A percentile compares a stretch with the other conserved stretches of the same genome.
These are phyloP conservation scores for Solanum pimpinellifolium DNA, from an alignment of 257 asterid genomes.

Conservation along the genomic window DNA sequence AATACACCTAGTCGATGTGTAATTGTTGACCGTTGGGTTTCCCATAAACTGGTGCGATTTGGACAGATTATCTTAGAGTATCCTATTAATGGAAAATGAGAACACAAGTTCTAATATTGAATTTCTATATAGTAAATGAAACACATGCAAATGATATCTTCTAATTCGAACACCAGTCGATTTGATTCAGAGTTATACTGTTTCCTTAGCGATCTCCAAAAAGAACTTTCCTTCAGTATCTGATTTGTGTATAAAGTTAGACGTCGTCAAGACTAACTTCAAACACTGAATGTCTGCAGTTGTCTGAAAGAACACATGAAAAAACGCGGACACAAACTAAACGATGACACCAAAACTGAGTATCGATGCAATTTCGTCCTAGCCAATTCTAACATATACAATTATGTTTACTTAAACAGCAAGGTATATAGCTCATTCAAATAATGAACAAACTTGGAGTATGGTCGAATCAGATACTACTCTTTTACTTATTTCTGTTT, in stretches of 20 bases:
- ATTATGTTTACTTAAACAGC: neutral
- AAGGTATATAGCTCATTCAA: neutral
- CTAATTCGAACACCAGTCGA: neutral
- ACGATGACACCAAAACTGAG: neutral
- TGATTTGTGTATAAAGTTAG: neutral
- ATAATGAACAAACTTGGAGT: neutral
- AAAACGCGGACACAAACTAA: neutral
- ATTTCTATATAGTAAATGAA: neutral
- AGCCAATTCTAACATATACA: neutral
- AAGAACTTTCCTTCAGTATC: constrained; percentile 55
- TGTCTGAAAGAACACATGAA: neutral
- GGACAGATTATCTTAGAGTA: neutral
- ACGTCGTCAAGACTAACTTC: neutral
- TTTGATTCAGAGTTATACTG: neutral
- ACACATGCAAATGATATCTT: neutral
- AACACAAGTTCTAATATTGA: neutral
- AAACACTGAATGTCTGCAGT: neutral
- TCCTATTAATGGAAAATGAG: neutral
- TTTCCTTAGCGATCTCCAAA: constrained; percentile 22
- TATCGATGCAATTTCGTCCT: neutral
- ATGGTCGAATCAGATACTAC: neutral
- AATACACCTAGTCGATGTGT: too few relatives aligned
- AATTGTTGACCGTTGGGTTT: too few relatives aligned
- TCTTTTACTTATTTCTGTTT: neutral
- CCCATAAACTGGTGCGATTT: neutral